Conservation (phyloP, 1,284 basidiomycete species). For the Athelia sp. region DNA sequence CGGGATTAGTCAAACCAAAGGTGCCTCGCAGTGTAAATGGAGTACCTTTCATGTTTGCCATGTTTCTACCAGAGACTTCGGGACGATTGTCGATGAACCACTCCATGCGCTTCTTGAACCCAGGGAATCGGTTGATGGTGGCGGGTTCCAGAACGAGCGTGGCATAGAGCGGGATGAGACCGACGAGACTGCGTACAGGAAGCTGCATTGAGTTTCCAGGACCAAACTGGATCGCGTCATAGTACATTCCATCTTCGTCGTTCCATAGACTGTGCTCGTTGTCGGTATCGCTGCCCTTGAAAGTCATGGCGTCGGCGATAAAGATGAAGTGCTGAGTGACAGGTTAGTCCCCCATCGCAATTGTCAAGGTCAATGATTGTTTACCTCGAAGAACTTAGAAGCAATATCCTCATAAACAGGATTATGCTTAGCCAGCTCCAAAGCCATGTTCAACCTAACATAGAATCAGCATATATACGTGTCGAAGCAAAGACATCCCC, state of each 20-base stretch:
- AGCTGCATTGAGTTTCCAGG: slow-evolving; percentile 83
- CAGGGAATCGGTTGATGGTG: slow-evolving; percentile 86
- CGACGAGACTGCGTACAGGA: slow-evolving; percentile 90
- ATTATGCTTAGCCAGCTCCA: slow-evolving; percentile 98
- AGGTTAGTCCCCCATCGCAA: no score
- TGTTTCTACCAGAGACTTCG: slow-evolving; percentile 83
- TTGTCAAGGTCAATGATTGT: slow-evolving; percentile 10
- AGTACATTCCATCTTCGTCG: slow-evolving; percentile 96
- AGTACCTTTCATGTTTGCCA: slow-evolving; percentile 92
- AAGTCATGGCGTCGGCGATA: slow-evolving; percentile 98
- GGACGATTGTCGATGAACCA: slow-evolving; percentile 96
- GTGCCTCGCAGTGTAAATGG: no score
- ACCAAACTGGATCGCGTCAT: slow-evolving; percentile 94
- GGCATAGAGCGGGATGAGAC: slow-evolving; percentile 93
- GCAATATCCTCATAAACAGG: slow-evolving; percentile 98
- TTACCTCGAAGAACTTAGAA: slow-evolving; percentile 94
- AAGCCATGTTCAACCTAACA: slow-evolving; percentile 87
- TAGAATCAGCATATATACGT: slow-evolving; percentile 5
- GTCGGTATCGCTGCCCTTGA: slow-evolving; percentile 69
- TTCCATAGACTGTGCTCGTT: slow-evolving; percentile 88
- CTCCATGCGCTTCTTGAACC: slow-evolving; percentile 97
- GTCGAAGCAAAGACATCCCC: slow-evolving; percentile 14
- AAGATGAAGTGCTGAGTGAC: slow-evolving; percentile 81
- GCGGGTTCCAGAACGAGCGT: slow-evolving; percentile 91
- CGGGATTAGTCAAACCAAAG: slow-evolving; percentile 5